phyloP scores from a whole-genome alignment of 495 filamentous ascomycete genomes.

The Letharia columbiana region DNA sequence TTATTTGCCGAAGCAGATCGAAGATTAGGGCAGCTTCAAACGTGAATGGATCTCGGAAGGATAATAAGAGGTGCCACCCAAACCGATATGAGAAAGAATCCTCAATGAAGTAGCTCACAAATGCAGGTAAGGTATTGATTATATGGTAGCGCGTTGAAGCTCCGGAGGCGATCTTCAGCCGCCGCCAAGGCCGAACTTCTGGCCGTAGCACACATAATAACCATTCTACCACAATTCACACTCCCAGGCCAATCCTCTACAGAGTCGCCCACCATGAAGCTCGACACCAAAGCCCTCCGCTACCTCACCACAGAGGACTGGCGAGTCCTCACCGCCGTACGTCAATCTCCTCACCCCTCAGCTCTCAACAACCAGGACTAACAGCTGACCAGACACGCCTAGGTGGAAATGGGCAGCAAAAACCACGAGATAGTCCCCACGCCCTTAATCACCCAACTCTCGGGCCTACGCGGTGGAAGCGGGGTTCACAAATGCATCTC shows the following conservation, averaged over 20 bases:
- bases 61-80: neutral
- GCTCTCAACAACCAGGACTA: constrained; percentile 27
- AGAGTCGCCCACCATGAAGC: constrained; percentile 55
- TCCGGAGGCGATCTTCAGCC: constrained; percentile 5
- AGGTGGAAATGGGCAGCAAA: constrained; percentile 88
- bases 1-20: neutral
- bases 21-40: neutral
- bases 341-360: constrained; percentile 28
- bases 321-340: constrained; percentile 84
- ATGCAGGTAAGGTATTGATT: constrained; percentile 6
- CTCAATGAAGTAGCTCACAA: neutral
- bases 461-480: constrained; percentile 70
- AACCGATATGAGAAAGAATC: neutral
- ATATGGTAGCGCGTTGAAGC: constrained; percentile 4
- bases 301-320: constrained; percentile 91
- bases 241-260: neutral
- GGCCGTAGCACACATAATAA: neutral
- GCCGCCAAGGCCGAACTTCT: constrained; percentile 12
- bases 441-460: constrained; percentile 72
- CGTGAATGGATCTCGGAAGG: neutral
- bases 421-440: constrained; percentile 97
- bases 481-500: constrained; percentile 86
- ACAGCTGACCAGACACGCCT: constrained; percentile 31
- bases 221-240: neutral
- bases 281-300: constrained; percentile 84